These are phyloP conservation scores for Linum usitatissimum DNA, from an alignment of 345 rosid species.

Conservation along the genomic window DNA sequence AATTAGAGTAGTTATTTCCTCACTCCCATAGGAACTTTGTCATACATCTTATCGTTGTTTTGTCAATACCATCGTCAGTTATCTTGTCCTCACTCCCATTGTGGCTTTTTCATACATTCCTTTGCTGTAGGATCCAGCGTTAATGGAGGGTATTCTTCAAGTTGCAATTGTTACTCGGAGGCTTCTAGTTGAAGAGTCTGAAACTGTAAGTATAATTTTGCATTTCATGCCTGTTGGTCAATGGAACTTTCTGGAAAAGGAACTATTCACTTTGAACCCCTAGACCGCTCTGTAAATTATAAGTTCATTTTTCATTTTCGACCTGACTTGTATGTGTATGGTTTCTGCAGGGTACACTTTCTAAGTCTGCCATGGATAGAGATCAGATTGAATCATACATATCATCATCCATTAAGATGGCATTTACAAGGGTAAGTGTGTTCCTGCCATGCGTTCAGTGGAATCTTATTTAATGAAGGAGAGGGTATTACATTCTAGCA, in stretches of 20 bases:
- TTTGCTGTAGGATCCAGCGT: slow-evolving; percentile 43
- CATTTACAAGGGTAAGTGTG: slow-evolving; percentile 65
- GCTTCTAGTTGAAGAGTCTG: slow-evolving; percentile 88
- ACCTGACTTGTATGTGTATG: slow-evolving; percentile 10
- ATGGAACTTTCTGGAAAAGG: not conserved
- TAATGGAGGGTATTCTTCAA: slow-evolving; percentile 65
- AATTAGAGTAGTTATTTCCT: not conserved
- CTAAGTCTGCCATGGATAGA: slow-evolving; percentile 45
- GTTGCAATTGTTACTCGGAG: slow-evolving; percentile 81
- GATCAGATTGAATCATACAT: slow-evolving; percentile 82
- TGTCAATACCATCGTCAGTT: no score
- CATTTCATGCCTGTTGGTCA: not conserved
- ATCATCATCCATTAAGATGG: slow-evolving; percentile 67
- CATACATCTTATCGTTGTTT: slow-evolving; percentile 11
- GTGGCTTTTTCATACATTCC: not conserved
- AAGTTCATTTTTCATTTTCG: slow-evolving; percentile 1
- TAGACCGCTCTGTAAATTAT: not conserved
- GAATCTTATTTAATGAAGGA: not conserved
- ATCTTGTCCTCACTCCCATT: not conserved
- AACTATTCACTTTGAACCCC: not conserved
- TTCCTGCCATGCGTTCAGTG: not conserved
- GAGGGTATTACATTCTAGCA: no score
- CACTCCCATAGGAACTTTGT: not conserved
- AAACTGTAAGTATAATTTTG: slow-evolving; percentile 36
- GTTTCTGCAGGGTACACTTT: slow-evolving; percentile 54